These are phyloP conservation scores for Ophiostoma quercus DNA, from an alignment of 2,329 filamentous ascomycete species.

Conservation along the genomic window DNA sequence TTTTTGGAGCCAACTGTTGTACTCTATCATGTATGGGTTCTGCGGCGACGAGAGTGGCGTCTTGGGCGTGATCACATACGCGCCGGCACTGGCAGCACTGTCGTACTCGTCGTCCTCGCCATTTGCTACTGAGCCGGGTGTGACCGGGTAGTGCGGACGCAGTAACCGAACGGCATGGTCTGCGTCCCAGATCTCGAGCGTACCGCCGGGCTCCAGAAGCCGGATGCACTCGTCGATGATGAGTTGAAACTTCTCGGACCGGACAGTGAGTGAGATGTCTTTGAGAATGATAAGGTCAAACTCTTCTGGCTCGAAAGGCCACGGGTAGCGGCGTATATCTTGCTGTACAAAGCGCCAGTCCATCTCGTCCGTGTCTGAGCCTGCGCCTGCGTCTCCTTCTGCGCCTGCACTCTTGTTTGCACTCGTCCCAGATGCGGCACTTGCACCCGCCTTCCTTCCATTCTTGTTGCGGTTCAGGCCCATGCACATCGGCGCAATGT, in stretches of 20 bases:
- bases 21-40: constrained; percentile 76
- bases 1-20: constrained; percentile 74
- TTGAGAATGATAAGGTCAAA: constrained; percentile 90
- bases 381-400: neutral
- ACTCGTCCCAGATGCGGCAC: neutral
- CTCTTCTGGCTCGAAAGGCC: constrained; percentile 72
- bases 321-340: constrained; percentile 67
- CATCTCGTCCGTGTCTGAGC: constrained; percentile 50
- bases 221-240: constrained; percentile 69
- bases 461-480: constrained; percentile 12
- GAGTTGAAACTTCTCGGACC: constrained; percentile 52
- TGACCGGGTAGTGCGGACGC: constrained; percentile 62
- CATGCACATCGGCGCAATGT: constrained; percentile 60
- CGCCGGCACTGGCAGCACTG: constrained; percentile 63
- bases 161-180: constrained; percentile 81
- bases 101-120: constrained; percentile 55
- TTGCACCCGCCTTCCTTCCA: neutral
- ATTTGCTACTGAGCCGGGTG: constrained; percentile 24
- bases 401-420: neutral
- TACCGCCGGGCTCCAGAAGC: constrained; percentile 69
- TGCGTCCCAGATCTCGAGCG: constrained; percentile 83
- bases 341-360: constrained; percentile 87
- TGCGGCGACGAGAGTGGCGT: constrained; percentile 76
- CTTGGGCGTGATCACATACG: constrained; percentile 75
- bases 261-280: constrained; percentile 65